Evolutionary conservation across 176 grass and related monocot species (phyloP), one percentile per base, ranked within the genome.

Genomic region (Echinochloa phyllopogon): DNA sequence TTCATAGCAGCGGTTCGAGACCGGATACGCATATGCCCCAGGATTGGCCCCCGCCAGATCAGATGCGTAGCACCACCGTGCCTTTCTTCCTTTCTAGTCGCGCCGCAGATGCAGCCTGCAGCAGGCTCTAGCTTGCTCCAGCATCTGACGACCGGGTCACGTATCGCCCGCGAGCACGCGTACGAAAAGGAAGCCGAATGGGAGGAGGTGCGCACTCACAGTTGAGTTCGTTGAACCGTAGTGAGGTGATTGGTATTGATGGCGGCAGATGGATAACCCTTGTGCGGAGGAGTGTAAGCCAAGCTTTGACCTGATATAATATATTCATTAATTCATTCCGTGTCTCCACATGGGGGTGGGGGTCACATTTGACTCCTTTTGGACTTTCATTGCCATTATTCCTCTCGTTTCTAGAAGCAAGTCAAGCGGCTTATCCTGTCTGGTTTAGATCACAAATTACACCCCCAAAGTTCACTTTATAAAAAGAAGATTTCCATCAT

Each of bases 191-290:
- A 18, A 33, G 29, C 29, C 29, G 29, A 33, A 17, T 51, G 47
- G 1, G 23, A 45, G 1, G 0, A 8, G 17, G 0, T 16, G 27
- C 56, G n/a, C 18, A 1, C 6, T 6, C 9, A 4, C 16, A 8
- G 58, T 37, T 79, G 76, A 65, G 59, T 65, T 65, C 5, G 60
- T 50, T 65, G 77, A 79, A 50, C 77, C 25, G 37, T 79, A 8
- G 27, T 20, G 33, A 41, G 17, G 66, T 12, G 67, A 45, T 23
- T n/a, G 15, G 6, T 24, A 43, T 62, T 10, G 47, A 29, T 48
- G 8, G 29, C 43, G 37, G 77, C 27, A 6, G 43, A 66, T 66
- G 44, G 60, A 37, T 38, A 1, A 38, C 59, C 15, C 43, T n/a
- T 33, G 29, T 33, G 29, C 29, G 29, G 23, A 41, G 4, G 4